These are phyloP conservation scores for Suhomyces vadensis DNA, from an alignment of 805 yeast genomes.

Conservation along the genomic window DNA sequence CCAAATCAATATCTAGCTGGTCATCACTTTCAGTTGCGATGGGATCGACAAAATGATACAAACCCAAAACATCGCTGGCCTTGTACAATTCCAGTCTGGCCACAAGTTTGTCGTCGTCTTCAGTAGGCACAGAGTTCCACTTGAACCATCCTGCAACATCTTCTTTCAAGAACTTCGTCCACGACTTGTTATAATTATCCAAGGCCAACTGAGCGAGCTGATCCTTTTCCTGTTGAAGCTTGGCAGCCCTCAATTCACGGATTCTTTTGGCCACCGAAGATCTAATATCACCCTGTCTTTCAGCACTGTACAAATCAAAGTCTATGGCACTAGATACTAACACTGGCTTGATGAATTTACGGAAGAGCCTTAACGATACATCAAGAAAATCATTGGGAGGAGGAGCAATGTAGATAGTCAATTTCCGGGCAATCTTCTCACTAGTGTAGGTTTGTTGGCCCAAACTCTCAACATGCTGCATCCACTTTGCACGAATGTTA, in stretches of 20 bases:
- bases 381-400: conserved; percentile 92
- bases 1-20: conserved; percentile 41
- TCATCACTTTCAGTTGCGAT: conserved; percentile 48
- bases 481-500: conserved; percentile 63
- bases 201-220: conserved; percentile 5
- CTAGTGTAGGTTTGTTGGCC: conserved; percentile 49
- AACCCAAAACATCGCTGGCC: conserved; percentile 56
- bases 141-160: conserved; percentile 18
- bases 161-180: conserved; percentile 28
- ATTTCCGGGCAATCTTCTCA: conserved; percentile 64
- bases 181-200: conserved; percentile 21
- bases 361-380: conserved; percentile 69
- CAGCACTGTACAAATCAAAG: conserved; percentile 72
- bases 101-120: conserved; percentile 26
- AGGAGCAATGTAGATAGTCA: conserved; percentile 88
- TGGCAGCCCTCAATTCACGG: conserved; percentile 60
- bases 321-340: conserved; percentile 83
- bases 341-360: conserved; percentile 81
- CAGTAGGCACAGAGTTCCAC: conserved; percentile 20
- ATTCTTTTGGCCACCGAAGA: conserved; percentile 78
- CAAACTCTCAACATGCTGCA: conserved; percentile 54
- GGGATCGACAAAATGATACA: conserved; percentile 41
- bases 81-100: conserved; percentile 39
- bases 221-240: conserved; percentile 14
- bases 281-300: conserved; percentile 88